A percentile compares a stretch with the other conserved stretches of the same genome.
Evolutionary conservation across 2,329 filamentous ascomycete genomes (phyloP).

Genomic region (Drechmeria coniospora): DNA sequence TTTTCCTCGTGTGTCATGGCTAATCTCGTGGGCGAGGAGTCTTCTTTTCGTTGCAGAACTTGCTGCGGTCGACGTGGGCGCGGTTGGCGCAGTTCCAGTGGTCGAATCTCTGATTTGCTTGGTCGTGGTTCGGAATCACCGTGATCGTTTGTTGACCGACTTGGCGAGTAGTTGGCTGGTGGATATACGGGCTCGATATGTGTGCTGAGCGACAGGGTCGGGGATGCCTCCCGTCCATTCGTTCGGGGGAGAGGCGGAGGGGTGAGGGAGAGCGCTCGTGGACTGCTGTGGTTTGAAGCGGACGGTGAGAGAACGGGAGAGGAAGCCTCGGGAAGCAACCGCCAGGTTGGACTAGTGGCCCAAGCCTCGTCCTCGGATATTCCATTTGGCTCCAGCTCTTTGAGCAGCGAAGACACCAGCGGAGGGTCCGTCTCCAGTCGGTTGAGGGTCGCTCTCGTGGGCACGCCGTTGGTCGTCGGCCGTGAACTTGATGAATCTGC

Average conservation of each 20-base stretch:
- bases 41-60: conserved; percentile 32
- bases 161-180: conserved; percentile 59
- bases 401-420: conserved; percentile 73
- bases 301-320: conserved; percentile 55
- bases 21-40: conserved; percentile 52
- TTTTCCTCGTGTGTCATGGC: conserved; percentile 68
- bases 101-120: conserved; percentile 11
- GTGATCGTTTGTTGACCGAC: conserved; percentile 25
- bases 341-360: conserved; percentile 12
- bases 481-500: conserved; percentile 10
- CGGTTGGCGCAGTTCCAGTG: conserved; percentile 35
- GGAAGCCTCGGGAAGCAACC: conserved; percentile 19
- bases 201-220: conserved; percentile 50
- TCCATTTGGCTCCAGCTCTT: conserved; percentile 63
- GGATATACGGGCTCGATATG: conserved; percentile 61
- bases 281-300: conserved; percentile 49
- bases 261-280: conserved; percentile 50
- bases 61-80: conserved; percentile 31
- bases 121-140: conserved; percentile 27
- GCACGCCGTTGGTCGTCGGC: conserved; percentile 7
- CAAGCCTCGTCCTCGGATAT: conserved; percentile 39
- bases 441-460: conserved; percentile 10
- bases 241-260: conserved; percentile 49
- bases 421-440: conserved; percentile 43
- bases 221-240: conserved; percentile 43